These are phyloP conservation scores for Globisporangium spiculum DNA, from an alignment of 352 stramenopile genomes.

Conservation along the genomic window DNA sequence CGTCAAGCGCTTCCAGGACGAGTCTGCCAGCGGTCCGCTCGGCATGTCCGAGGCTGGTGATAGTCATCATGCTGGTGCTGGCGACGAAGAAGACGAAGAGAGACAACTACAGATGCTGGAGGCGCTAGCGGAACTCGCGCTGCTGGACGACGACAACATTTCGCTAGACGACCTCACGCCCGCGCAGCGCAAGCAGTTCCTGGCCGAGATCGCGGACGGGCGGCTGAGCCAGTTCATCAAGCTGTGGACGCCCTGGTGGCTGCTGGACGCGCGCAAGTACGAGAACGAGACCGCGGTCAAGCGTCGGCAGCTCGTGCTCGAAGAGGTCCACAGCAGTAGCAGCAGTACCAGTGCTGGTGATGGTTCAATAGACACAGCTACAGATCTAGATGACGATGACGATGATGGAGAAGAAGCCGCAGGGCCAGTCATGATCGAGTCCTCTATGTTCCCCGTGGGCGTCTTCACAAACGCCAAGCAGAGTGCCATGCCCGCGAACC, in stretches of 20 bases:
- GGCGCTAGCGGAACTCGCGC: conserved; percentile 45
- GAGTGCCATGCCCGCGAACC: conserved; percentile 30
- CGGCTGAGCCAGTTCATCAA: conserved; percentile 58
- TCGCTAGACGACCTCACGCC: conserved; percentile 62
- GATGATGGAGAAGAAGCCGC: conserved; percentile 13
- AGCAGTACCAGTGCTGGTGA: conserved; percentile 8
- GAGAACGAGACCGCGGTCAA: conserved; percentile 39
- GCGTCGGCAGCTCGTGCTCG: conserved; percentile 44
- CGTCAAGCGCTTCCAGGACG: conserved; percentile 58
- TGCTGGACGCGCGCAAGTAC: conserved; percentile 42
- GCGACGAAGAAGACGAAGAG: conserved; percentile 26
- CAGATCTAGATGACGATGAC: conserved; percentile 6
- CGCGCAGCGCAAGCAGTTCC: conserved; percentile 54
- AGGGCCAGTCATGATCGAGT: conserved; percentile 28
- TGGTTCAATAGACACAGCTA: background rate
- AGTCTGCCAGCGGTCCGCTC: conserved; percentile 9
- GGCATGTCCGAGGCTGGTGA: background rate
- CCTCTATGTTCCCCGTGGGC: conserved; percentile 35
- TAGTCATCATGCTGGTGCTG: background rate
- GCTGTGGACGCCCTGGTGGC: conserved; percentile 79
- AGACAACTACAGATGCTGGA: conserved; percentile 21
- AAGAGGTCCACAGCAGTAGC: conserved; percentile 28
- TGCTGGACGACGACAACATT: conserved; percentile 45
- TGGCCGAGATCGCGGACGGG: conserved; percentile 61
- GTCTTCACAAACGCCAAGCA: conserved; percentile 47